Evolutionary conservation across 108 stramenopile genomes (phyloP).

Genomic region (Nitzschia palea): DNA sequence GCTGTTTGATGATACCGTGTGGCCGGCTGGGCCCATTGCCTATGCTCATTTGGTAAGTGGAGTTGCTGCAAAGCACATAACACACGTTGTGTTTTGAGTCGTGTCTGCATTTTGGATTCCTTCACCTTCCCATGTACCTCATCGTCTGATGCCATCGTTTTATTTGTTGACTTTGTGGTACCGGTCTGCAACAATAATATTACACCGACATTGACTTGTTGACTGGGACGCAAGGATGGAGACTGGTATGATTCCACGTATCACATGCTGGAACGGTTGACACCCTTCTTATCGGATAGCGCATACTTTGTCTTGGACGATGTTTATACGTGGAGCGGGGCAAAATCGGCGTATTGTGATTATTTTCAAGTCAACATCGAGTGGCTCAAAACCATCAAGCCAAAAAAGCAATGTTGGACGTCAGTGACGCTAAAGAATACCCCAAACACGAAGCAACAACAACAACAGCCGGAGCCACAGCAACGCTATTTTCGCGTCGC

Average conservation of each 20-base stretch:
- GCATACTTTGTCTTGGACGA: conserved; percentile 1
- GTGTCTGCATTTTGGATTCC: no score
- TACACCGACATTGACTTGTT: no score
- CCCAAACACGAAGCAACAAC: neutral
- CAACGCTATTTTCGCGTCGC: neutral
- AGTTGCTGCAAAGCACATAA: no score
- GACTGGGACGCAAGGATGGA: no score
- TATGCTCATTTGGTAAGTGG: conserved; percentile 9
- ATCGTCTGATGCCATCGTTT: no score
- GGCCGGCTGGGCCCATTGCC: conserved; percentile 1
- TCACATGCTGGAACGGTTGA: neutral
- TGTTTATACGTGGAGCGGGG: neutral
- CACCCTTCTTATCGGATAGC: neutral
- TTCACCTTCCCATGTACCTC: no score
- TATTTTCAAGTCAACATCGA: neutral
- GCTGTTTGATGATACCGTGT: conserved; percentile 5
- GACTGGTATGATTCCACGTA: conserved; percentile 7
- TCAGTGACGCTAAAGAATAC: neutral
- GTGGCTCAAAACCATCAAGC: neutral
- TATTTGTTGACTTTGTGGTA: no score
- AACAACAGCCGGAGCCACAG: no score
- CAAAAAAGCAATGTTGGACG: no score
- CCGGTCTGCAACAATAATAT: no score
- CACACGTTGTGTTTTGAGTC: no score
- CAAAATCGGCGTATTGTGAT: neutral